Base-by-base conservation (phyloP, 2,329 filamentous ascomycete genomes). In the Xylariomycetidae sp. region DNA sequence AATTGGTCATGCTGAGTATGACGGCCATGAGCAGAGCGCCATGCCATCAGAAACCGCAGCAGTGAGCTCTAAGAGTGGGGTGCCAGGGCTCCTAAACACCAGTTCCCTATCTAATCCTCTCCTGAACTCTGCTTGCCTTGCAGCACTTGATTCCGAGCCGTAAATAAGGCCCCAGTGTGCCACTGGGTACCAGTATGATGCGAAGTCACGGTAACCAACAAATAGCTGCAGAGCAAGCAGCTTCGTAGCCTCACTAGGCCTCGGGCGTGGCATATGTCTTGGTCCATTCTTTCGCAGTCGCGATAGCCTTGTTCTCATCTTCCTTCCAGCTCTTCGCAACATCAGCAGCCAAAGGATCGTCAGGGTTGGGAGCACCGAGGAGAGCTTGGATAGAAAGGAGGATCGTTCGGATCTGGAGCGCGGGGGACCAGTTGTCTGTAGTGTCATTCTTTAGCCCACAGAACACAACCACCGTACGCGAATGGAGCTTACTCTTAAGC, bases 291-390 rank as follows among this genome's bases (percentile, higher is more conserved):
- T 75, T 82, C 12, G 90, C 90, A 6, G 88, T 96, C 46, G 84
- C 79, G 51, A 98, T 96, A 16, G 92, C 92, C 29, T 85, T 86
- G 44, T 80, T 79, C 63, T 96, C 86, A 54, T 98, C 82, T 54
- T 96, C 88, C 68, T 96, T 95, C 92, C 92, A 98, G 56, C 83
- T 82, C 69, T 96, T 93, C 22, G 92, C 92, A 25, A 98, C 92
- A 47, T 98, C 90, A 56, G 95, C 93, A 31, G 92, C 93, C 25
- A 98, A 77, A n/a, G 92, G 93, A 56, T 98, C 92, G 54, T 98
- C 92, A 19, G 93, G 92, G 63, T 98, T 98, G 10, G 92, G 92
- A 5, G 92, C 90, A 27, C 92, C 92, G 10, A 98, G 79, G 16
- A 98, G 75, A 31, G 92, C 92, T 63, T 98, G 93, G 58, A 98